Percentiles rank a stretch among this genome's conserved stretches.
Conservation (phyloP, 208 protist species). For the Trypanosoma theileri region DNA sequence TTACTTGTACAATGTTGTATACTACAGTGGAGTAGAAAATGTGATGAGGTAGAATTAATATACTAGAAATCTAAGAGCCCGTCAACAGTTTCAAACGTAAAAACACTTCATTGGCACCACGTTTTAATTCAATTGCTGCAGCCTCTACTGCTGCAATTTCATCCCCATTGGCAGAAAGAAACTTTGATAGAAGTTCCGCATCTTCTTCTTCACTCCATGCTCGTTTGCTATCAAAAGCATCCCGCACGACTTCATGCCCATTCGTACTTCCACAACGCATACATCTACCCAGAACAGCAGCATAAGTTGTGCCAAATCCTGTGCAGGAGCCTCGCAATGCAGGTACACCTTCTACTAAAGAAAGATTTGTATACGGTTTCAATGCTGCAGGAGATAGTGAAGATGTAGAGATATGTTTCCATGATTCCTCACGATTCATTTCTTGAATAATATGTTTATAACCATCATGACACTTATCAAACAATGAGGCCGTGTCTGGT, state of each 20-base stretch:
- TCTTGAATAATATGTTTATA: constrained; percentile 59
- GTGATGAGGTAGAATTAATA: too few relatives aligned
- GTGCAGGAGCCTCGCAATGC: constrained; percentile 72
- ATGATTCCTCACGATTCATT: constrained; percentile 67
- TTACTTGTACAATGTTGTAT: not conserved
- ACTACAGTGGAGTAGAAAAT: too few relatives aligned
- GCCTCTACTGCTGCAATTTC: constrained; percentile 73
- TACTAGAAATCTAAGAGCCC: not conserved
- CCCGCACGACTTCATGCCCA: constrained; percentile 53
- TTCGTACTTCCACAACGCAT: constrained; percentile 58
- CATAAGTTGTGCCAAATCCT: constrained; percentile 69
- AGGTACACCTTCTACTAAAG: constrained; percentile 54
- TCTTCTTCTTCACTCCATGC: constrained; percentile 56
- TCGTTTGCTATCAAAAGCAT: constrained; percentile 39
- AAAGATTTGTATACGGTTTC: constrained; percentile 57
- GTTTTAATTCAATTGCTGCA: constrained; percentile 24
- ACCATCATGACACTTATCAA: constrained; percentile 74
- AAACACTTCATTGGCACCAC: constrained; percentile 35
- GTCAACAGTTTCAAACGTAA: constrained; percentile 10
- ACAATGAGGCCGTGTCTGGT: constrained; percentile 34
- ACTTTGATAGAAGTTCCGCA: constrained; percentile 46
- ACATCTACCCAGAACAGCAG: constrained; percentile 38
- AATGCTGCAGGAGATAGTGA: constrained; percentile 20
- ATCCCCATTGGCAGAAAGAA: constrained; percentile 50
- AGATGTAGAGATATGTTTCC: constrained; percentile 31